Percentiles rank a stretch among this genome's conserved stretches.
phyloP scores from a whole-genome alignment of 257 asterid species.

The Osmanthus fragrans region DNA sequence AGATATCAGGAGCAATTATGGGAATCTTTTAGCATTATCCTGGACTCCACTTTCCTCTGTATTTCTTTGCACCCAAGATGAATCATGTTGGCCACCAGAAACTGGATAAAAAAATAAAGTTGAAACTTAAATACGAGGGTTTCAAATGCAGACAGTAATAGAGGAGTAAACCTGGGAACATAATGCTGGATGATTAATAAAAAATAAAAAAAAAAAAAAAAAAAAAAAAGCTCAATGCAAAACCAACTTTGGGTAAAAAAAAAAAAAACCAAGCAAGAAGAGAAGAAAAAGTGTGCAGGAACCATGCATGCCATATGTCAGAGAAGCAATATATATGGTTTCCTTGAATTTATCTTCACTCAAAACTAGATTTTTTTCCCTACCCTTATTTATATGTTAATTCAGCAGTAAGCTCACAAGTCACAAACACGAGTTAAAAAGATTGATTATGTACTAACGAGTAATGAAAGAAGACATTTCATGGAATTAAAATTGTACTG shows the following conservation, averaged over 20 bases:
- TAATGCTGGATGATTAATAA: background rate
- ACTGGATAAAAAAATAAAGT: background rate
- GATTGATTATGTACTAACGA: background rate
- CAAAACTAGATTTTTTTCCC: background rate
- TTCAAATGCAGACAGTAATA: background rate
- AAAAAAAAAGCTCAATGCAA: background rate
- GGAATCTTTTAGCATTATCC: background rate
- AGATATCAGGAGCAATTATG: conserved; percentile 6
- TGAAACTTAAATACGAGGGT: background rate
- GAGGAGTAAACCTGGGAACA: background rate
- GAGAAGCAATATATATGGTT: background rate
- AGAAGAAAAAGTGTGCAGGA: background rate
- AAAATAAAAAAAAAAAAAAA: background rate
- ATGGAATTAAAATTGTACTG: background rate
- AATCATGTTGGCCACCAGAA: background rate
- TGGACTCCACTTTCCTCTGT: background rate
- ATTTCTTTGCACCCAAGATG: background rate
- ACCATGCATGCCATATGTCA: background rate
- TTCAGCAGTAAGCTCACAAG: background rate
- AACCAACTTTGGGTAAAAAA: background rate
- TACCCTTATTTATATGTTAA: background rate
- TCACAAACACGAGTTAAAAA: background rate
- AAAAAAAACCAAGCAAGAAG: background rate
- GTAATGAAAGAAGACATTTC: background rate
- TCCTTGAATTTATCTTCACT: background rate